Conservation (phyloP, 352 stramenopile genomes). For the Paralagenidium karlingii region DNA sequence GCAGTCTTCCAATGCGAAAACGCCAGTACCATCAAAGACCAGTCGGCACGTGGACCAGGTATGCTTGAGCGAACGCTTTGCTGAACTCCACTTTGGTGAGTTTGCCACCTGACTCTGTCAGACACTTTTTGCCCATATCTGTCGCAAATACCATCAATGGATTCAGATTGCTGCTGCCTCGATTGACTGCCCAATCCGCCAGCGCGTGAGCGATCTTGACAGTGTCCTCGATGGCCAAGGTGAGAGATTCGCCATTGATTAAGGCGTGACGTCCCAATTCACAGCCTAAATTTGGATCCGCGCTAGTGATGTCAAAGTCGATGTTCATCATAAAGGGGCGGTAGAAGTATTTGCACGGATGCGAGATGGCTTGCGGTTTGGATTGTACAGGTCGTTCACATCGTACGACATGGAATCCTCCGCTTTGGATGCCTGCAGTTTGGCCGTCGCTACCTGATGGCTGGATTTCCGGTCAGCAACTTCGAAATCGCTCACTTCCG, state of each 20-base stretch:
- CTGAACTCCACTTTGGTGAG: conserved; percentile 11
- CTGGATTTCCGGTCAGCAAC: no score
- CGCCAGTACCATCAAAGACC: no score
- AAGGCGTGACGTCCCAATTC: conserved; percentile 8
- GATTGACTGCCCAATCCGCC: conserved; percentile 15
- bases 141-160: conserved; percentile 13
- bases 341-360: conserved; percentile 17
- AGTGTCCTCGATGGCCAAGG: conserved; percentile 1
- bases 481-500: conserved; percentile 11
- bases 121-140: conserved; percentile 23
- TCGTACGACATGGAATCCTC: no score
- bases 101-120: conserved; percentile 13
- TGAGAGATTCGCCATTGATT: conserved; percentile 12
- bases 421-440: no score
- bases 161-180: conserved; percentile 14
- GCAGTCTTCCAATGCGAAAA: no score
- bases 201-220: conserved; percentile 13
- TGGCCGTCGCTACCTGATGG: no score
- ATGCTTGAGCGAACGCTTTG: conserved; percentile 11
- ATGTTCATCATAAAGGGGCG: conserved; percentile 21
- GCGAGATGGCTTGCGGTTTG: no score
- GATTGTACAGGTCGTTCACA: no score
- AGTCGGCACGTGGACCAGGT: no score
- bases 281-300: conserved; percentile 7
- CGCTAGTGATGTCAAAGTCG: conserved; percentile 14